Evolutionary conservation across 257 asterid species (phyloP), one percentile per base, ranked within the genome.

Genomic region (Ehretia macrophylla): DNA sequence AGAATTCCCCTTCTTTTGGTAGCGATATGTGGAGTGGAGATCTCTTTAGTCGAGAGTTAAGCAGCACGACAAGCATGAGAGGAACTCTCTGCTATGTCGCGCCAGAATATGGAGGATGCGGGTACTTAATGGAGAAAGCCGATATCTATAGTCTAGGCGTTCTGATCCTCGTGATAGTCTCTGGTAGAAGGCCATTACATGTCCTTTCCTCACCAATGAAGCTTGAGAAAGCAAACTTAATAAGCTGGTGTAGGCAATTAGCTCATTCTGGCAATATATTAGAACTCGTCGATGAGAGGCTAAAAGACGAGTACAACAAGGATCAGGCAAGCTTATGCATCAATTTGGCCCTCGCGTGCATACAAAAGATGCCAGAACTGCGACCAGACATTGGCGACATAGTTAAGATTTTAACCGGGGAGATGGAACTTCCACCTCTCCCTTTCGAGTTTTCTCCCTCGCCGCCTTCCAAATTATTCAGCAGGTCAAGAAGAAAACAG

Each of bases 51-150:
- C 76, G 95, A n/a, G 97, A 89, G 38, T 55, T 93, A 27, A 86
- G 99, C 59, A 93, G 99, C 91, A 86, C 97, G 1, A 93, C 96
- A 11, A 93, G 99, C 75, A 89, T 89, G 99, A 81, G 99, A 65
- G 99, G 99, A 17, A 93, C 99, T 5, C 62, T 86, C 20, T 93
- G 97, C 52, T 93, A 93, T 35, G 85, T 83, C 0, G 97, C 97
- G 27, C 99, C 99, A 0, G 99, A 93, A 68, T 86, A 78, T 60
- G 79, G 84, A 32, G 91, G 94, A 8, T 84, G 71, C 39, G 96
- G 96, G 0, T 81, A 60, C 50, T 58, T 86, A 39, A 86, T 89
- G 95, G 99, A 93, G 68, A 93, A 89, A 52, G 81, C 92, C 3
- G 99, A 93, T 27, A 83, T 93, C 47, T 93, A 93, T 71, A 93